Percentiles rank a stretch among this genome's conserved stretches.
Conservation (phyloP, 768 basidiomycete genomes). For the Calocybe cyanea region DNA sequence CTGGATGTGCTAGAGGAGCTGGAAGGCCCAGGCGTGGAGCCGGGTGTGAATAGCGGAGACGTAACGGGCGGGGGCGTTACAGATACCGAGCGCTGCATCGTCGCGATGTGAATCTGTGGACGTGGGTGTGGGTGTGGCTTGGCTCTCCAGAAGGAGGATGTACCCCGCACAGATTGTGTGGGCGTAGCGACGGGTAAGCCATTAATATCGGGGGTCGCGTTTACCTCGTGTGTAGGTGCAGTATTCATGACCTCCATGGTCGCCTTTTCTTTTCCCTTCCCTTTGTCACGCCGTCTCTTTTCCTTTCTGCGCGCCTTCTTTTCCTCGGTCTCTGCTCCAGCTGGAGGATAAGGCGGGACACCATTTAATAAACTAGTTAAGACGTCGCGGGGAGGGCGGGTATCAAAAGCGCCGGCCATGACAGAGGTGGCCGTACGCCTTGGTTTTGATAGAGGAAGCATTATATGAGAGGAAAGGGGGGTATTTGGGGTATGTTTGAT, state of each 20-base stretch:
- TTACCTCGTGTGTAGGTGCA: slow-evolving; percentile 19
- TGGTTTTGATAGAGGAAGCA: slow-evolving; percentile 35
- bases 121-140: slow-evolving; percentile 51
- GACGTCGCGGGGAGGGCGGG: slow-evolving; percentile 64
- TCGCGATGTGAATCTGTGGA: slow-evolving; percentile 72
- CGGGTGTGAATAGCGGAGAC: slow-evolving; percentile 56
- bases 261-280: slow-evolving; percentile 38
- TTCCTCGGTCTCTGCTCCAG: slow-evolving; percentile 52
- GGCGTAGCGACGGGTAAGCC: slow-evolving; percentile 24
- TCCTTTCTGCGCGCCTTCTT: slow-evolving; percentile 50
- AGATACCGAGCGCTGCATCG: slow-evolving; percentile 66
- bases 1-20: slow-evolving; percentile 69
- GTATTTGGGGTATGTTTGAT: slow-evolving; percentile 30
- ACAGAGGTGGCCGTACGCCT: slow-evolving; percentile 72
- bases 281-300: slow-evolving; percentile 47
- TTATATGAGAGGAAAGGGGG: slow-evolving; percentile 23
- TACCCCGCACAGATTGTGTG: slow-evolving; percentile 22
- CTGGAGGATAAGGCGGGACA: slow-evolving; percentile 60
- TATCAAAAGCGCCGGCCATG: slow-evolving; percentile 73
- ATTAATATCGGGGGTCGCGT: slow-evolving; percentile 26
- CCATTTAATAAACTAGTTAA: slow-evolving; percentile 79
- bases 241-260: slow-evolving; percentile 15
- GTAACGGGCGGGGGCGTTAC: slow-evolving; percentile 68
- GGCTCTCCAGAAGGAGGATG: slow-evolving; percentile 59
- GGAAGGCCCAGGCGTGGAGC: slow-evolving; percentile 73